Base-by-base conservation (phyloP, 352 stramenopile genomes). In the Pythium pyrilobum region DNA sequence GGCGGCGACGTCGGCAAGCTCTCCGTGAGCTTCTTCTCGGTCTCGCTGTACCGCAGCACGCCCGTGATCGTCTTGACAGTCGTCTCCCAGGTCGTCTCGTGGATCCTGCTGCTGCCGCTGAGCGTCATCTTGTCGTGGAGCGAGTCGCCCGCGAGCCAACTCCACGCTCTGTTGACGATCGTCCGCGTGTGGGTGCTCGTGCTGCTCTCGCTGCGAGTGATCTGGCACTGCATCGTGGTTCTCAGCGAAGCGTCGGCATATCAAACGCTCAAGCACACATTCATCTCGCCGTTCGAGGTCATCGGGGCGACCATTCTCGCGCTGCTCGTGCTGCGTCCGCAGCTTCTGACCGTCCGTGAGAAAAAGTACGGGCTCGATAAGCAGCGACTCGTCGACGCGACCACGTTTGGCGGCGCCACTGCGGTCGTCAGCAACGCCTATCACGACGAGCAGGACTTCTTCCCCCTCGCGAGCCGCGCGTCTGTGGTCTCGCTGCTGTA, bases 81-180 rank as follows among this genome's bases (percentile, higher is more conserved):
- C 16, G 18, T 75, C 16, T 69, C 73, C 6, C 59, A 69, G 21
- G n/a, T 81, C 15, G 25, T 87, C 5, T 71, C 73, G 4, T 87
- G 76, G 73, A 65, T 63, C 18, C 37, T 80, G n/a, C 39, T 87
- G n/a, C 29, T 81, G 16, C 76, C 73, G 9, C 62, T 59, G 9
- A 48, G 52, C n/a, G 53, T 63, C 4, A 50, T 74, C 25, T 69
- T 64, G 64, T 72, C 33, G 52, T 56, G 10, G 48, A 66, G 41
- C 41, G 55, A 65, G 10, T 61, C 52, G 46, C 23, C 51, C 28
- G 9, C 44, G 44, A 39, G 44, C 40, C 38, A 49, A 11, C n/a
- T 66, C 32, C 67, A 86, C 50, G 51, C 61, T 6, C 57, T 67
- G 43, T 29, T 81, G 29, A 73, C 72, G 15, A 62, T 69, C 34